These are phyloP conservation scores for Hymenoscyphus scutula DNA, from an alignment of 2,329 filamentous ascomycete genomes.

Conservation along the genomic window DNA sequence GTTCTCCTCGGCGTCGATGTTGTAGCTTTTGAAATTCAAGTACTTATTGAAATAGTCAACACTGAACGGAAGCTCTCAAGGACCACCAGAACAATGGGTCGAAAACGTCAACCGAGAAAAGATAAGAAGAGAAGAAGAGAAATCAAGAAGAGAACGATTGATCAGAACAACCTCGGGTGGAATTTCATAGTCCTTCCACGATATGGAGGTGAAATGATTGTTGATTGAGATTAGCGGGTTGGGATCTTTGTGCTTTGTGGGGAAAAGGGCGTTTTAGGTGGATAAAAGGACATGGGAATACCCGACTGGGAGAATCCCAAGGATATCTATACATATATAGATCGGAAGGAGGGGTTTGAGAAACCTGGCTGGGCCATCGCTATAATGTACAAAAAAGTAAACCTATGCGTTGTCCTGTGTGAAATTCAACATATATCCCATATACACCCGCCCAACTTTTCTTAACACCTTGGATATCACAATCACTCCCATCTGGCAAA, in stretches of 20 bases:
- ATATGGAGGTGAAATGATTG: not conserved
- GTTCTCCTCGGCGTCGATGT: not conserved
- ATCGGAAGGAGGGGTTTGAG: not conserved
- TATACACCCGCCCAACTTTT: not conserved
- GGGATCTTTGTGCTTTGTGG: not conserved
- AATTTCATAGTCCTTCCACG: constrained; percentile 10
- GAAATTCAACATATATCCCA: not conserved
- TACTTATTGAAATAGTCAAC: constrained; percentile 15
- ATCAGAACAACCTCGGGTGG: constrained; percentile 20
- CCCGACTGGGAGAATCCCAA: not conserved
- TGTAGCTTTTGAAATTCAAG: not conserved
- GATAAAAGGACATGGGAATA: not conserved
- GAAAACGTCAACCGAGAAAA: constrained; percentile 25
- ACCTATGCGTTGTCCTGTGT: not conserved
- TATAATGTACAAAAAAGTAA: not conserved
- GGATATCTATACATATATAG: not conserved
- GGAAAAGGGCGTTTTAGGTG: not conserved
- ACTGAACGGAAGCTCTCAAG: constrained; percentile 20
- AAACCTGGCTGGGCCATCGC: not conserved
- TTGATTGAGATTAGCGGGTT: not conserved
- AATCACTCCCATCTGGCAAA: not conserved
- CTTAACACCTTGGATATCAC: not conserved
- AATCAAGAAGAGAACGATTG: constrained; percentile 19
- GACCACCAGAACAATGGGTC: constrained; percentile 23
- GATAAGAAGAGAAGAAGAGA: constrained; percentile 25